phyloP scores from a whole-genome alignment of 345 rosid species.

The Acer negundo region DNA sequence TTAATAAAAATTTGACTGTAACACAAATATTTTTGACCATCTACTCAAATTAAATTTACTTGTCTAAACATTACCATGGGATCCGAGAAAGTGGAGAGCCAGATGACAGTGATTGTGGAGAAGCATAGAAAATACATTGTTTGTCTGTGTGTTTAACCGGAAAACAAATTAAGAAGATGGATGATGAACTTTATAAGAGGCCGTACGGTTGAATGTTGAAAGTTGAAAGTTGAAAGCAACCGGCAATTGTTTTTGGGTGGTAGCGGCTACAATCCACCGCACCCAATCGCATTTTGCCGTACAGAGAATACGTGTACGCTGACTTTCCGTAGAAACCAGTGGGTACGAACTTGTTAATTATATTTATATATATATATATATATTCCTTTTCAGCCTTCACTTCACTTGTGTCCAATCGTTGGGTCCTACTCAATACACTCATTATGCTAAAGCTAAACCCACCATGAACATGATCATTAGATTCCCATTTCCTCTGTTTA shows the following conservation, averaged over 20 bases:
- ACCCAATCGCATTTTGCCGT: constrained; percentile 6
- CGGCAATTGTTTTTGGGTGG: background rate
- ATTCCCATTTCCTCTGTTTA: background rate
- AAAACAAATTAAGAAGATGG: too few relatives aligned
- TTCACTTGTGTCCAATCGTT: background rate
- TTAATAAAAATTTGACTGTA: too few relatives aligned
- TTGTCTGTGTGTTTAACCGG: too few relatives aligned
- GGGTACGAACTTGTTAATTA: background rate
- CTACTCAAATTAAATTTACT: too few relatives aligned
- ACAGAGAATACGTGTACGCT: background rate
- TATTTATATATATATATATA: too few relatives aligned
- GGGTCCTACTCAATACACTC: background rate
- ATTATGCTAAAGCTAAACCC: background rate
- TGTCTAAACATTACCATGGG: too few relatives aligned
- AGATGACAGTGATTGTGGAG: too few relatives aligned
- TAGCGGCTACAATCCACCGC: constrained; percentile 11
- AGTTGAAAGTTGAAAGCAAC: background rate
- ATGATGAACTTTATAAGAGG: too few relatives aligned
- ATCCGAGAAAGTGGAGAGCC: too few relatives aligned
- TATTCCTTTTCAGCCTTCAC: background rate
- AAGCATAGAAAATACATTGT: too few relatives aligned
- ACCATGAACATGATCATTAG: background rate
- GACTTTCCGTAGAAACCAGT: background rate
- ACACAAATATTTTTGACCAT: too few relatives aligned
- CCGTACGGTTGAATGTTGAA: background rate